Percentiles rank a stretch among this genome's conserved stretches.
phyloP scores from a whole-genome alignment of 164 flowering plant genomes.

The Dillenia turbinata region DNA sequence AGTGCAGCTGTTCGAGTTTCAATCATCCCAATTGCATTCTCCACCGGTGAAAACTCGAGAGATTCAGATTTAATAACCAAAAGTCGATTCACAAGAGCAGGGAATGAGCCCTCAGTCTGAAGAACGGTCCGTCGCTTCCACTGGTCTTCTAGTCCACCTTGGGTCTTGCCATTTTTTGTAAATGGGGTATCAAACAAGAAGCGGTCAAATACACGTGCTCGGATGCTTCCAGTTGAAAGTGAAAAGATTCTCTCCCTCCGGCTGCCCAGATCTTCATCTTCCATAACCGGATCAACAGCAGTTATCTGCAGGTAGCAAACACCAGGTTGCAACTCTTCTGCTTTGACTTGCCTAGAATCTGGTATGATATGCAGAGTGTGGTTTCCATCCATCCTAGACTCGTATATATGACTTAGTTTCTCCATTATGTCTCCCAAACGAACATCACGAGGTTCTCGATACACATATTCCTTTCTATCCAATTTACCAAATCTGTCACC shows the following conservation, averaged over 20 bases:
- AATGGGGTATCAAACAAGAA: conserved; percentile 98
- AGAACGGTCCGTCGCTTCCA: conserved; percentile 94
- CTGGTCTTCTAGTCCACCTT: conserved; percentile 96
- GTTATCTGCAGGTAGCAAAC: conserved; percentile 95
- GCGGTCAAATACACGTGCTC: conserved; percentile 95
- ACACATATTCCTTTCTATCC: conserved; percentile 79
- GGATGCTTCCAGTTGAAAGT: conserved; percentile 87
- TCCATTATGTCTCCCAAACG: conserved; percentile 98
- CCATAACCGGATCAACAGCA: conserved; percentile 97
- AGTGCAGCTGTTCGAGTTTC: conserved; percentile 96
- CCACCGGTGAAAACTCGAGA: conserved; percentile 95
- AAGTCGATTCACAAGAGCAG: conserved; percentile 90
- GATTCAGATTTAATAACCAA: conserved; percentile 87
- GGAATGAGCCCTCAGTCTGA: conserved; percentile 96
- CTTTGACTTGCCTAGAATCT: conserved; percentile 95
- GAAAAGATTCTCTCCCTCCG: conserved; percentile 93
- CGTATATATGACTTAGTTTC: conserved; percentile 87
- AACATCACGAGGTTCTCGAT: conserved; percentile 95
- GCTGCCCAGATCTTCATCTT: conserved; percentile 96
- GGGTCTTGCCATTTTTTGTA: conserved; percentile 97
- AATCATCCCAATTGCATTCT: conserved; percentile 98
- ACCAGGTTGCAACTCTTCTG: conserved; percentile 90
- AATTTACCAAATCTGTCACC: conserved; percentile 86
- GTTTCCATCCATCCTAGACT: conserved; percentile 47
- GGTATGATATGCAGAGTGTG: conserved; percentile 87